Evolutionary conservation across 148 eudicot species (phyloP), one percentile per base, ranked within the genome.

Genomic region (Camellia sinensis): DNA sequence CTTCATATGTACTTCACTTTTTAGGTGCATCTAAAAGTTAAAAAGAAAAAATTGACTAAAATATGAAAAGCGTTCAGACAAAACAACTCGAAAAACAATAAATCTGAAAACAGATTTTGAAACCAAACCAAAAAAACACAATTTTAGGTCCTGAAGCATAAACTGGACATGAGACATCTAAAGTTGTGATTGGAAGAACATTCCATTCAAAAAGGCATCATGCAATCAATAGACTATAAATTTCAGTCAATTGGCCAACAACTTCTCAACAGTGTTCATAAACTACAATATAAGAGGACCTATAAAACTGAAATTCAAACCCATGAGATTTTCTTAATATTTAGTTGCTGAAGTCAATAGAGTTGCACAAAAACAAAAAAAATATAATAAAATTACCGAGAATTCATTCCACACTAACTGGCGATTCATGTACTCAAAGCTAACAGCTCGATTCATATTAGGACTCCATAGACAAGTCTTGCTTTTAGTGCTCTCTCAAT

Each of bases 401-500:
- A 92, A 92, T 84, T 95, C 98, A 81, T 95, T 95, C 98, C 98
- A 95, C 74, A 95, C 98, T 84, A 95, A 89, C 80, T 92, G 98
- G 78, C 98, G 92, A 81, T 95, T 95, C 98, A 95, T 95, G 84
- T 95, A 95, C 87, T 95, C 98, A 80, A 95, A 95, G 91, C 98
- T 95, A 65, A 95, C 98, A 69, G 98, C 83, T 61, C 97, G 90
- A 73, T 95, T 95, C 98, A 92, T 94, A 82, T 92, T 84, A 68
- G 98, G 98, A 82, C 94, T 91, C 89, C 97, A 79, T 95, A 95
- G 77, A 95, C 95, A 80, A 95, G 98, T 86, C 97, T 95, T 67
- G 98, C 98, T 79, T 72, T 88, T 64, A 95, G 82, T 83, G 84
- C 88, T 89, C 98, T 90, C 88, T 95, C 98, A 80, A 91, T 87